Conservation (phyloP, 805 yeast species). For the Wickerhamomyces xylosicus region DNA sequence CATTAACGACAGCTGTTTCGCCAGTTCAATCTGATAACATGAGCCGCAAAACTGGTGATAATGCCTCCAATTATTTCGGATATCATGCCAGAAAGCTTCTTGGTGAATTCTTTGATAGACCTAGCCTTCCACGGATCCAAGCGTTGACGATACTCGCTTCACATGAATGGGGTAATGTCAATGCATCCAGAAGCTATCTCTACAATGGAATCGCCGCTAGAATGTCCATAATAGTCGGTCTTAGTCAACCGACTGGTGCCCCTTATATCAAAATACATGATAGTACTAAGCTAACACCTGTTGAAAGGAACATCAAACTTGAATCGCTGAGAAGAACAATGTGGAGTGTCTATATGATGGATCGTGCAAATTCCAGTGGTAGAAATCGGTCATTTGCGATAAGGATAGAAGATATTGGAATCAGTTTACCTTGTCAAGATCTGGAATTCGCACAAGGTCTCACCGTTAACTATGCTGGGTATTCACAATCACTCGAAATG, state of each 20-base stretch:
- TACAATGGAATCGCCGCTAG: constrained; percentile 30
- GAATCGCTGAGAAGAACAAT: constrained; percentile 28
- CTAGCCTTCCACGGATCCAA: constrained; percentile 27
- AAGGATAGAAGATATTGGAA: constrained; percentile 23
- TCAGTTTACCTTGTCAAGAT: constrained; percentile 25
- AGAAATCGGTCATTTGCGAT: constrained; percentile 24
- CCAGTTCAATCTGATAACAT: background rate
- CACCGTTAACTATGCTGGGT: constrained; percentile 7
- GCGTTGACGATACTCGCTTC: constrained; percentile 26
- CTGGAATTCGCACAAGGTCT: constrained; percentile 22
- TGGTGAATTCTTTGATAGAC: constrained; percentile 27
- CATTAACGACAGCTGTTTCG: background rate
- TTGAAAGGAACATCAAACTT: constrained; percentile 13
- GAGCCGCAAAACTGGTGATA: constrained; percentile 14
- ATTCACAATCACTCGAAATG: background rate
- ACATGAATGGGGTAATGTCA: constrained; percentile 32
- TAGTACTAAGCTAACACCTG: background rate
- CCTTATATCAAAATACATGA: constrained; percentile 9
- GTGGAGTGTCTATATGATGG: constrained; percentile 34
- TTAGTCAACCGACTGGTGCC: constrained; percentile 15
- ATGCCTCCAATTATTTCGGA: constrained; percentile 28
- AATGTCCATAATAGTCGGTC: constrained; percentile 26
- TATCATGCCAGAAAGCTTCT: constrained; percentile 26
- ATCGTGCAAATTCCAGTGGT: constrained; percentile 28
- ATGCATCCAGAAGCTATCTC: constrained; percentile 25